Evolutionary conservation across 1,284 basidiomycete genomes (phyloP), one percentile per base, ranked within the genome.

Genomic region (Rhodotorula sp.): DNA sequence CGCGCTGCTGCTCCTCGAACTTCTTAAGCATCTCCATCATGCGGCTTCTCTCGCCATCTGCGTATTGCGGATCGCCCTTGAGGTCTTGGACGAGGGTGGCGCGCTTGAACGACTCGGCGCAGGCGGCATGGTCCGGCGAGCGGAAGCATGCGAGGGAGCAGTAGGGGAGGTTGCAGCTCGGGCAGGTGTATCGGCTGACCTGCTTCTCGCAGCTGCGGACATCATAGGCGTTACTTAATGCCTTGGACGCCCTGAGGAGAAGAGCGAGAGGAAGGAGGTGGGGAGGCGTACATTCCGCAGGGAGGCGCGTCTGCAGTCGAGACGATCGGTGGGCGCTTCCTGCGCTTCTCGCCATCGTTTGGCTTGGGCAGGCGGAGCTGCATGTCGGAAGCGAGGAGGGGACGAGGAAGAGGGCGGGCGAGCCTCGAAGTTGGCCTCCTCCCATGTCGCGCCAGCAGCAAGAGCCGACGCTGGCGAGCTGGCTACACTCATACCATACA

Each of bases 111-210:
- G 82, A 80, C 78, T 92, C 91, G 27, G 90, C 90, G 81, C 91
- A 92, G 79, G 85, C 84, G 2, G 83, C 82, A 79, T 92, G 91
- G 63, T 82, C 77, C 88, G 90, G 78, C 41, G 89, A 88, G 48
- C 88, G 87, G 81, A 91, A 93, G 80, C 91, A 93, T 22, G 84
- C 83, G 53, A 92, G 80, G 27, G 90, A 90, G 81, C 91, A 93
- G 77, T 92, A 92, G 0, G 86, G 86, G 25, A 90, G 82, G 78
- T 92, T 92, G 82, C 91, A 93, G 29, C 83, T 84, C 39, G 91
- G 89, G 75, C 91, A 93, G 0, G 87, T 89, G 80, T 93, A 93
- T 78, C 87, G 88, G 17, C 89, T 86, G 76, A 90, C 85, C 79
- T 91, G 89, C 78, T 88, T 85, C 53, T 84, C 84, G 82, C 91